Conservation (phyloP, 495 filamentous ascomycete species). For the Penicillium longicatenatum region DNA sequence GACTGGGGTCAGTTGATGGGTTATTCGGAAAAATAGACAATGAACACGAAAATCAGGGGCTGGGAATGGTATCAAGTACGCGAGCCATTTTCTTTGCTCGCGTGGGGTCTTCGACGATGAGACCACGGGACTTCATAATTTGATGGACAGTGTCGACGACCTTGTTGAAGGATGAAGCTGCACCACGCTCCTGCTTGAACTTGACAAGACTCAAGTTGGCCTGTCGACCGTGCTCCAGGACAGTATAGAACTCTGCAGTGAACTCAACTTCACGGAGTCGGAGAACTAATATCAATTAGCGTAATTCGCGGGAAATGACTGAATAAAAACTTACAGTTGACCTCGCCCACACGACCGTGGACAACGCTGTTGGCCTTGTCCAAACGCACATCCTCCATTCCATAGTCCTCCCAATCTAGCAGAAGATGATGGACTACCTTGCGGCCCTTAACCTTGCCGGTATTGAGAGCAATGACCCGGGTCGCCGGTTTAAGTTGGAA, state of each 20-base stretch:
- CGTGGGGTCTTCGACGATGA: slow-evolving; percentile 66
- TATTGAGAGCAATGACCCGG: slow-evolving; percentile 70
- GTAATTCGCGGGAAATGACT: neutral
- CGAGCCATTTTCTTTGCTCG: slow-evolving; percentile 64
- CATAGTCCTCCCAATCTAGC: slow-evolving; percentile 76
- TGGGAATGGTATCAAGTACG: slow-evolving; percentile 36
- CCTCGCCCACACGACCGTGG: slow-evolving; percentile 69
- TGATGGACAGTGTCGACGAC: slow-evolving; percentile 73
- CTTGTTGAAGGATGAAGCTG: slow-evolving; percentile 79
- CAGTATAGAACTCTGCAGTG: slow-evolving; percentile 78
- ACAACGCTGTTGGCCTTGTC: slow-evolving; percentile 74
- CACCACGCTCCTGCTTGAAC: slow-evolving; percentile 85
- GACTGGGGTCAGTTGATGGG: slow-evolving; percentile 1
- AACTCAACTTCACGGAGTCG: slow-evolving; percentile 77
- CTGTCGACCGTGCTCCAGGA: slow-evolving; percentile 74
- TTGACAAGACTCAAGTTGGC: slow-evolving; percentile 74
- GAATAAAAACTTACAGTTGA: slow-evolving; percentile 67
- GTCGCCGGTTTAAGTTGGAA: slow-evolving; percentile 86
- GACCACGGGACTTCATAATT: slow-evolving; percentile 56
- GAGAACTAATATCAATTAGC: slow-evolving; percentile 57
- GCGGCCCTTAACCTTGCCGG: slow-evolving; percentile 66
- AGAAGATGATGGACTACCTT: slow-evolving; percentile 74
- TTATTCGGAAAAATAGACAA: neutral
- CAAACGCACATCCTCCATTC: slow-evolving; percentile 72
- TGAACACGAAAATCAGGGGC: slow-evolving; percentile 13